phyloP scores from a whole-genome alignment of 2,329 filamentous ascomycete genomes.

The Byssochlamys sp. region DNA sequence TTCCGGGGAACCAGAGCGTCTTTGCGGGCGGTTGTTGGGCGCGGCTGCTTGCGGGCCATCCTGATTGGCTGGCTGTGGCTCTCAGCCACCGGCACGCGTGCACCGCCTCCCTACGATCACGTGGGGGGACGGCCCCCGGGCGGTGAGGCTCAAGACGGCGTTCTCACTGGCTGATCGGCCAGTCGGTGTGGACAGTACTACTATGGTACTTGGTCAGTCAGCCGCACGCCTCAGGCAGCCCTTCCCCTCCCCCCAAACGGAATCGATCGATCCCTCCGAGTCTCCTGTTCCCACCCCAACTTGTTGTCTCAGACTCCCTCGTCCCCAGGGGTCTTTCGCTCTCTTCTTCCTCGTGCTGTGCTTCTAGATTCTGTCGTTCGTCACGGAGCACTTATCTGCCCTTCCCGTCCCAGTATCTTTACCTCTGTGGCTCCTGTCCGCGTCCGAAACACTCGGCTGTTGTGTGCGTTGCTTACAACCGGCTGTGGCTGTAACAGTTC shows the following conservation, averaged over 20 bases:
- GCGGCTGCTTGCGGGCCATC: neutral
- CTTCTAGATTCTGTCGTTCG: neutral
- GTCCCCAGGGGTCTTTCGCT: neutral
- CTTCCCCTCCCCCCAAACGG: neutral
- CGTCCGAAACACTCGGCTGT: neutral
- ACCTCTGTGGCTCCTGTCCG: slow-evolving; percentile 1
- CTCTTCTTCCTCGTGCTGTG: neutral
- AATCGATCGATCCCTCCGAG: neutral
- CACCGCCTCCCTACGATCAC: neutral
- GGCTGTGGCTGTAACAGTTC: slow-evolving; percentile 18
- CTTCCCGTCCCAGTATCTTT: slow-evolving; percentile 3
- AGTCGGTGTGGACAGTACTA: neutral
- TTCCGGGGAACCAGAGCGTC: neutral
- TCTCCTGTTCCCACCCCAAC: neutral
- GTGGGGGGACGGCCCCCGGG: neutral
- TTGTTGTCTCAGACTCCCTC: neutral
- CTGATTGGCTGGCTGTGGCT: neutral
- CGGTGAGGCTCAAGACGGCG: neutral
- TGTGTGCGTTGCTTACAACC: neutral
- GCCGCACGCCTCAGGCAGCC: neutral
- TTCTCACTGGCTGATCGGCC: neutral
- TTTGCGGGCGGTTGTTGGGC: neutral
- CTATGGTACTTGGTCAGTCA: neutral
- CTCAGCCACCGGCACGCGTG: neutral
- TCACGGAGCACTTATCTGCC: neutral